These are phyloP conservation scores for Aspergillus panamensis DNA, from an alignment of 495 filamentous ascomycete species.

Conservation along the genomic window DNA sequence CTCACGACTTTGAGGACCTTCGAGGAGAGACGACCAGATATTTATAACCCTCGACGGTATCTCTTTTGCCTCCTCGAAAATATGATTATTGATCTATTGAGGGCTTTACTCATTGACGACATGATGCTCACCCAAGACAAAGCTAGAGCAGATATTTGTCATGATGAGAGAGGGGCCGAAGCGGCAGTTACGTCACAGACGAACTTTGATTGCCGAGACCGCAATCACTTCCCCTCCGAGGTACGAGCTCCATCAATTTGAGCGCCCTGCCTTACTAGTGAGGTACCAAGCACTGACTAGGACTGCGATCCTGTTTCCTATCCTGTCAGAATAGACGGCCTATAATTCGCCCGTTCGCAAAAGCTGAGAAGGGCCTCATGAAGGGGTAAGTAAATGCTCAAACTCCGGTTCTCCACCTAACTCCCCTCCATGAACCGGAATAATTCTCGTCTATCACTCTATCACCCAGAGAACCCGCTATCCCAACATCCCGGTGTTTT, in stretches of 20 bases:
- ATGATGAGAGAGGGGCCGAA: slow-evolving; percentile 10
- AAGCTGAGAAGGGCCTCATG: not conserved
- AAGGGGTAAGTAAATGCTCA: not conserved
- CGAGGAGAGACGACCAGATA: slow-evolving; percentile 20
- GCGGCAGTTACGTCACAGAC: slow-evolving; percentile 13
- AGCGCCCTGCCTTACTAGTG: not conserved
- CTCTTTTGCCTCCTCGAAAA: not conserved
- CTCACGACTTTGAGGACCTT: slow-evolving; percentile 32
- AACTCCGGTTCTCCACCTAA: not conserved
- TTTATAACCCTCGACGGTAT: slow-evolving; percentile 25
- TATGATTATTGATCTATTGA: not conserved
- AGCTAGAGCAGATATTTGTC: slow-evolving; percentile 21
- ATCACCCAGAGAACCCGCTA: no score
- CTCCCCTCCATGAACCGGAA: slow-evolving; percentile 7
- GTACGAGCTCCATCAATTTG: not conserved
- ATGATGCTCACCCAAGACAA: slow-evolving; percentile 3
- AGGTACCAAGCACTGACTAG: not conserved
- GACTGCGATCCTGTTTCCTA: not conserved
- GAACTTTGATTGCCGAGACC: not conserved
- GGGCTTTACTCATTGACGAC: slow-evolving; percentile 8
- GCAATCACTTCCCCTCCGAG: not conserved
- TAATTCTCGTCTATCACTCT: not conserved
- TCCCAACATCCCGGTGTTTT: not conserved
- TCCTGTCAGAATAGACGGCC: not conserved
- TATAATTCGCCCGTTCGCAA: not conserved